Conservation (phyloP, 2,329 filamentous ascomycete species). For the Dryadomyces sulphureus region DNA sequence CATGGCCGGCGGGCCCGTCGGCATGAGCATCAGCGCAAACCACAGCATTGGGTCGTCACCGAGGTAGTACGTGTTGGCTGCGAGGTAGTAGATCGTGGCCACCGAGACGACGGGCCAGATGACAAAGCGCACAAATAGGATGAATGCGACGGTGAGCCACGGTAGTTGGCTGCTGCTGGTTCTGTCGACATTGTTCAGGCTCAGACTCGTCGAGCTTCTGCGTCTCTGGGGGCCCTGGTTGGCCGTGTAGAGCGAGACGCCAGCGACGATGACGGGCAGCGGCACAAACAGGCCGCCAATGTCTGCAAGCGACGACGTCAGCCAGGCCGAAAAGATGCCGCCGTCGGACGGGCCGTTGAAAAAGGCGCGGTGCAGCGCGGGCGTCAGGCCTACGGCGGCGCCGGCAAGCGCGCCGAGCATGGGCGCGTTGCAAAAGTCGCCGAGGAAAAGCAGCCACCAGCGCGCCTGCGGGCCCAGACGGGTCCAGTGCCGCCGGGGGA, state of each 20-base stretch:
- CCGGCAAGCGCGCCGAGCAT: slow-evolving; percentile 45
- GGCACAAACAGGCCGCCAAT: slow-evolving; percentile 50
- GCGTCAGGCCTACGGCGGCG: slow-evolving; percentile 42
- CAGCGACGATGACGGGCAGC: slow-evolving; percentile 50
- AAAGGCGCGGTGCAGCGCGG: slow-evolving; percentile 44
- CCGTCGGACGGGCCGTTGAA: slow-evolving; percentile 42
- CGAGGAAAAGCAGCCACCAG: slow-evolving; percentile 22
- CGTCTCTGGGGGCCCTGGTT: slow-evolving; percentile 26
- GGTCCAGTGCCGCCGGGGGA: slow-evolving; percentile 15
- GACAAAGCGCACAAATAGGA: slow-evolving; percentile 41
- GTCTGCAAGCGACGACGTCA: slow-evolving; percentile 46
- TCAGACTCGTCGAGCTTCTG: no score
- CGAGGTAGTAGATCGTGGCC: slow-evolving; percentile 36
- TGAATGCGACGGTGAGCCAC: slow-evolving; percentile 31
- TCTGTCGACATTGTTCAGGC: background rate
- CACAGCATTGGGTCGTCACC: slow-evolving; percentile 47
- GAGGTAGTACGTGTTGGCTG: slow-evolving; percentile 34
- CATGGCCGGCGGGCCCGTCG: slow-evolving; percentile 30
- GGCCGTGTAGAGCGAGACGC: slow-evolving; percentile 46
- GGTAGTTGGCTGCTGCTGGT: slow-evolving; percentile 23
- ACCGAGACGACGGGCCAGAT: slow-evolving; percentile 46
- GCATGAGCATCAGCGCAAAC: slow-evolving; percentile 41
- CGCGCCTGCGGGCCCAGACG: slow-evolving; percentile 14
- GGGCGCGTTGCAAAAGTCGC: slow-evolving; percentile 44
- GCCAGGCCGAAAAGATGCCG: slow-evolving; percentile 51